Conservation (phyloP, 1,284 basidiomycete species). For the Hemileia vastatrix region DNA sequence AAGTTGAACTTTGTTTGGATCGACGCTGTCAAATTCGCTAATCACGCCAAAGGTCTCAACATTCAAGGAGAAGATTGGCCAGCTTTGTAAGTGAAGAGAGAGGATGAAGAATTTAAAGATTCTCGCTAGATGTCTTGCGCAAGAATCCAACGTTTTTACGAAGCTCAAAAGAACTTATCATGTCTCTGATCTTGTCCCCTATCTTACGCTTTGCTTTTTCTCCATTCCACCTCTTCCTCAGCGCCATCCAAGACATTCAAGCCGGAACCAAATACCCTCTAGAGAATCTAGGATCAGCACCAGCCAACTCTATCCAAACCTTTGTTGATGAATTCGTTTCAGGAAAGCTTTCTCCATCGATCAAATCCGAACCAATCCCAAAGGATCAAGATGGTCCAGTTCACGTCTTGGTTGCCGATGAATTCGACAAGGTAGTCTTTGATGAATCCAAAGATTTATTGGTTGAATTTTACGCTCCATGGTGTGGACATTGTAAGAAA, state of each 20-base stretch:
- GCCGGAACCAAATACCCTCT: conserved; percentile 83
- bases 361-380: conserved; percentile 87
- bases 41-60: conserved; percentile 93
- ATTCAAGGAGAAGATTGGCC: conserved; percentile 78
- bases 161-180: too few relatives aligned
- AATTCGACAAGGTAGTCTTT: conserved; percentile 70
- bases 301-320: conserved; percentile 52
- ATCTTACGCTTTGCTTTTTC: too few relatives aligned
- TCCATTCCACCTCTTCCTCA: too few relatives aligned
- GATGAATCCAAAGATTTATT: conserved; percentile 85
- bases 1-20: conserved; percentile 98
- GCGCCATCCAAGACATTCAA: conserved; percentile 76
- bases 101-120: too few relatives aligned
- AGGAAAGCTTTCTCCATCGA: conserved; percentile 66
- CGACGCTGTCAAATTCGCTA: conserved; percentile 85
- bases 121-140: too few relatives aligned
- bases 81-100: too few relatives aligned
- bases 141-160: too few relatives aligned
- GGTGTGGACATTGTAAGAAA: conserved; percentile 80
- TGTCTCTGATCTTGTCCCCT: too few relatives aligned
- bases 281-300: conserved; percentile 57
- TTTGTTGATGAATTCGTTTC: conserved; percentile 61
- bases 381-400: conserved; percentile 72
- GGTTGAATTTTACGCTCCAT: conserved; percentile 80
- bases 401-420: conserved; percentile 73